Evolutionary conservation across 192 early-diverging fungal genomes (phyloP).

Genomic region (Coemansia sp.): DNA sequence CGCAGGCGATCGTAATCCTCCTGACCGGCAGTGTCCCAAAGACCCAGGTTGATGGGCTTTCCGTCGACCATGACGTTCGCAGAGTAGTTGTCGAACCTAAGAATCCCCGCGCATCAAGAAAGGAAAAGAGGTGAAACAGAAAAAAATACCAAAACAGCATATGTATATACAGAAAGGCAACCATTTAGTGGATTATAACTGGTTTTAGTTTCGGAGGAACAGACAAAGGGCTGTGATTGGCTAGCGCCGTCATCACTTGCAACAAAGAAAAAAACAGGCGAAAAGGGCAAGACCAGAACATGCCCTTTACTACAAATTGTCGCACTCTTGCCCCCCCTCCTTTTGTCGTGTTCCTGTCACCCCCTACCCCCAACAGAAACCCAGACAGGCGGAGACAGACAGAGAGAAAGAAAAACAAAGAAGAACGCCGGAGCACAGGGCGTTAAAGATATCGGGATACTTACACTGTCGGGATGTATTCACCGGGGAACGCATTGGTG

Average conservation of each 20-base stretch:
- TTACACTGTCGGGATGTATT: conserved; percentile 99
- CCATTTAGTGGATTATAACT: too few relatives aligned
- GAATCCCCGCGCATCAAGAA: not conserved
- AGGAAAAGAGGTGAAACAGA: not conserved
- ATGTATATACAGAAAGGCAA: too few relatives aligned
- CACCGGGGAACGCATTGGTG: conserved; percentile 99
- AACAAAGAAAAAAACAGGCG: too few relatives aligned
- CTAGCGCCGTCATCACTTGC: too few relatives aligned
- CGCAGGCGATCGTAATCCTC: conserved; percentile 98
- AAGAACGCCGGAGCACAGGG: not conserved
- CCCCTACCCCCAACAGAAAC: not conserved
- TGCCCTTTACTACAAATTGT: not conserved
- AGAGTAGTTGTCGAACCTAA: conserved; percentile 95
- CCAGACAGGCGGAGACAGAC: not conserved
- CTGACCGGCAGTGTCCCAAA: conserved; percentile 99
- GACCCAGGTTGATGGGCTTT: conserved; percentile 95
- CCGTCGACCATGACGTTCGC: conserved; percentile 99
- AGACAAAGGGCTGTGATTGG: too few relatives aligned
- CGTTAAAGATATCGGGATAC: conserved; percentile 14
- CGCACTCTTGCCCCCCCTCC: conserved; percentile 3
- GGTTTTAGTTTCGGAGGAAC: too few relatives aligned
- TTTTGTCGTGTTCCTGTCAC: not conserved
- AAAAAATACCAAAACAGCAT: not conserved
- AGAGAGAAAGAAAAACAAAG: not conserved
- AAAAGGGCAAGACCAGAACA: too few relatives aligned